phyloP scores from a whole-genome alignment of 169 alveolate genomes.

The Plasmodium falciparum region DNA sequence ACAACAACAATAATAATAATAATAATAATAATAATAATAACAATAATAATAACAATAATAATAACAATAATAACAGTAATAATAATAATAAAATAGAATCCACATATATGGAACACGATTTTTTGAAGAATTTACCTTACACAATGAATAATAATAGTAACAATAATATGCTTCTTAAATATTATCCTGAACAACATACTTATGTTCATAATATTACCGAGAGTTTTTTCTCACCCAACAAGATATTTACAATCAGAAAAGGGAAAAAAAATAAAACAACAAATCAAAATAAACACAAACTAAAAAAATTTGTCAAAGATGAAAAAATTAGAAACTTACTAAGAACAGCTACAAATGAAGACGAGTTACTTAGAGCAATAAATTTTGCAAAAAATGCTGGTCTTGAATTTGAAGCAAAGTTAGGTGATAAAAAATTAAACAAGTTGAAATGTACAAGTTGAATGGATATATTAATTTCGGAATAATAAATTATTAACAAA shows the following conservation, averaged over 20 bases:
- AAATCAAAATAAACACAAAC: slow-evolving; percentile 44
- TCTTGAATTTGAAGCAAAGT: slow-evolving; percentile 63
- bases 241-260: not conserved
- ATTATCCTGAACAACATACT: slow-evolving; percentile 1
- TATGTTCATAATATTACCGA: slow-evolving; percentile 13
- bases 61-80: not conserved
- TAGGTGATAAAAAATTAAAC: slow-evolving; percentile 53
- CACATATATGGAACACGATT: no score
- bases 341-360: slow-evolving; percentile 70
- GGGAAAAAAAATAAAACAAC: slow-evolving; percentile 21
- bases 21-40: not conserved
- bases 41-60: slow-evolving; percentile 5
- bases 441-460: slow-evolving; percentile 34
- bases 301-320: slow-evolving; percentile 53
- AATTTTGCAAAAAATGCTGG: slow-evolving; percentile 74
- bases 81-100: not conserved
- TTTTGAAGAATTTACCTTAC: slow-evolving; percentile 11
- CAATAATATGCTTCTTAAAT: not conserved
- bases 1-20: slow-evolving; percentile 1
- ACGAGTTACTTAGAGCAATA: slow-evolving; percentile 61
- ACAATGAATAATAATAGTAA: slow-evolving; percentile 12
- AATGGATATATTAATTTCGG: not conserved
- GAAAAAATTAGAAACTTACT: slow-evolving; percentile 60
- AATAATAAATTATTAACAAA: no score
- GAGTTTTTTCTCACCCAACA: not conserved